phyloP scores from a whole-genome alignment of 179 eudicot species.

The Spergularia azorica region DNA sequence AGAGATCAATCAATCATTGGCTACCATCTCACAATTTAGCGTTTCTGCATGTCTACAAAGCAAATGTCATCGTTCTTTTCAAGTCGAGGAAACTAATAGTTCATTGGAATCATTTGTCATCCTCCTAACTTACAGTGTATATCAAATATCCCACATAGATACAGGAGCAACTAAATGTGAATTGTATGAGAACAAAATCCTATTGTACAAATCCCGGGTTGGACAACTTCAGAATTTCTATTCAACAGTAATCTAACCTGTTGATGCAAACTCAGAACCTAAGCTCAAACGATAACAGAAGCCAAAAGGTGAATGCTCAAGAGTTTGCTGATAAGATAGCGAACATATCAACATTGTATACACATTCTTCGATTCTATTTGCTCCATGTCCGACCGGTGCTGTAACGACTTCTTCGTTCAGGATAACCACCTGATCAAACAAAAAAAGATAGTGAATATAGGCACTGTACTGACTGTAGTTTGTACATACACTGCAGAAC shows the following conservation, averaged over 20 bases:
- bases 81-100: not conserved
- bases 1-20: no score
- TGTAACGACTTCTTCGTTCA: conserved; percentile 51
- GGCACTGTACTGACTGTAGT: no score
- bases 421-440: conserved; percentile 41
- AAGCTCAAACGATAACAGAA: conserved; percentile 12
- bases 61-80: not conserved
- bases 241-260: not conserved
- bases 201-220: conserved; percentile 24
- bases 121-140: not conserved
- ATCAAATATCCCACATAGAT: not conserved
- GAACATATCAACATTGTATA: conserved; percentile 11
- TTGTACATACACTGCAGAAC: no score
- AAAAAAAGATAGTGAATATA: not conserved
- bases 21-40: no score
- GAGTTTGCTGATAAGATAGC: not conserved
- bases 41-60: no score
- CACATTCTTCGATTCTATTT: conserved; percentile 17
- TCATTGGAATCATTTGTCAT: not conserved
- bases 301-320: not conserved
- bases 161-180: not conserved
- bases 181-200: not conserved
- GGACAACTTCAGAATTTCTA: not conserved
- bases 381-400: conserved; percentile 50
- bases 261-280: not conserved